Percentiles rank a stretch among this genome's conserved stretches.
Conservation (phyloP, 192 early-diverging fungal species). For the Coemansia brasiliensis region DNA sequence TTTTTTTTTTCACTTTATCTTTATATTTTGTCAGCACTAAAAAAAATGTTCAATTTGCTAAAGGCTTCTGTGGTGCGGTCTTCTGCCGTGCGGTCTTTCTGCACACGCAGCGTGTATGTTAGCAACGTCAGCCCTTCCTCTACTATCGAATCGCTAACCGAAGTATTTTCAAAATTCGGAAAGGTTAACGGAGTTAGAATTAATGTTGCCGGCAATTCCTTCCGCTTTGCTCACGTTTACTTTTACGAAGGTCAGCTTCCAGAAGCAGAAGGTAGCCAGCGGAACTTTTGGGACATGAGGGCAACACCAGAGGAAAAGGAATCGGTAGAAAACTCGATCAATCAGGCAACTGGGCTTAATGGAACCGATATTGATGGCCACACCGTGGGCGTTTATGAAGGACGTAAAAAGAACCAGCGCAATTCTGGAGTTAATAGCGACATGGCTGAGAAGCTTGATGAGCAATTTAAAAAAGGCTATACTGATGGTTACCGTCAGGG, state of each 20-base stretch:
- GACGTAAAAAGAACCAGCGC: background rate
- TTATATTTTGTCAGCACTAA: background rate
- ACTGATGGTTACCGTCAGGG: slow-evolving; percentile 38
- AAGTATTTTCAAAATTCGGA: slow-evolving; percentile 33
- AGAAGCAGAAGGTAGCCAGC: background rate
- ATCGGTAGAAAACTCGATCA: slow-evolving; percentile 11
- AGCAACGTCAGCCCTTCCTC: slow-evolving; percentile 15
- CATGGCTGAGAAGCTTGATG: no score
- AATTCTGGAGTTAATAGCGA: no score
- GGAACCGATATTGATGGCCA: background rate
- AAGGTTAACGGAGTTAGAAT: slow-evolving; percentile 21
- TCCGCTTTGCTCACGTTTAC: slow-evolving; percentile 41
- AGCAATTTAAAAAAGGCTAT: slow-evolving; percentile 30
- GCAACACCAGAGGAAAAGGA: slow-evolving; percentile 25
- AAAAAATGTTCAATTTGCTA: slow-evolving; percentile 25
- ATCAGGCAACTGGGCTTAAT: background rate
- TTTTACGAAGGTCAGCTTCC: slow-evolving; percentile 32
- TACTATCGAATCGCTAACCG: slow-evolving; percentile 6
- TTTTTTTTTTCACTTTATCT: background rate
- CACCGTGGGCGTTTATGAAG: background rate
- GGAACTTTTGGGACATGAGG: slow-evolving; percentile 5
- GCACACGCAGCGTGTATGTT: slow-evolving; percentile 30
- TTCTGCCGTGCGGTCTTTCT: slow-evolving; percentile 21
- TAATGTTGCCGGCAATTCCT: background rate
- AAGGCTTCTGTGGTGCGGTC: slow-evolving; percentile 6